A percentile compares a stretch with the other conserved stretches of the same genome.
Conservation (phyloP, 2,329 filamentous ascomycete species). For the Fusarium sp. region DNA sequence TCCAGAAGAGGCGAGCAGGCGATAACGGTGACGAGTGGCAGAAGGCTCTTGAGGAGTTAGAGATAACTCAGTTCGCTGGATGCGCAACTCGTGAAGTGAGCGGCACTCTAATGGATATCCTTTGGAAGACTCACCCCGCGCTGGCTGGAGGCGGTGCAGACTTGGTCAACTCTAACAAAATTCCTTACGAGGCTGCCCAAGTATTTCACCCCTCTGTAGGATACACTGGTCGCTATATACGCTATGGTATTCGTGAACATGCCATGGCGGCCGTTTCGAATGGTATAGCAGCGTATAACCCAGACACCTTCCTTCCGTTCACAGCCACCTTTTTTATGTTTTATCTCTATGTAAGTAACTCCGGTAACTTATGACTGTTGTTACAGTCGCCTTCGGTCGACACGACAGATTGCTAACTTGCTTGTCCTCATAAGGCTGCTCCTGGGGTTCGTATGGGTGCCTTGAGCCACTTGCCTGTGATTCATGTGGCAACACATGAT, state of each 20-base stretch:
- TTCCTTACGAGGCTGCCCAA: slow-evolving; percentile 36
- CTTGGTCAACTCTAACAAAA: slow-evolving; percentile 60
- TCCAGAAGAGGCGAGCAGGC: no score
- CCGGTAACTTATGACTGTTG: no score
- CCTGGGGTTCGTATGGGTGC: neutral
- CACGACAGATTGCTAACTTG: no score
- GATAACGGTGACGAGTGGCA: no score
- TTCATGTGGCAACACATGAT: neutral
- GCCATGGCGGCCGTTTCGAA: neutral
- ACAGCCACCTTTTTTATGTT: neutral
- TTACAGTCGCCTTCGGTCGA: no score
- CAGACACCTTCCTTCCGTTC: neutral
- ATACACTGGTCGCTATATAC: neutral
- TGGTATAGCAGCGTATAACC: neutral
- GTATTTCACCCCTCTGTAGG: slow-evolving; percentile 49
- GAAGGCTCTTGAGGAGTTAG: no score
- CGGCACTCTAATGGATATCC: slow-evolving; percentile 43
- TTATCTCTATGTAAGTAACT: neutral
- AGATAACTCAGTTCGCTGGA: no score
- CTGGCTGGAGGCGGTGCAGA: slow-evolving; percentile 54
- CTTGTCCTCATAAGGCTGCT: neutral
- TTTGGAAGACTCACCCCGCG: slow-evolving; percentile 37
- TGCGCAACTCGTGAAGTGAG: slow-evolving; percentile 56
- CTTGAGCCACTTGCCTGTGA: neutral
- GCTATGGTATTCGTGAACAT: neutral